Conservation (phyloP, 1,284 basidiomycete genomes). For the Cutaneotrichosporon curvatum region DNA sequence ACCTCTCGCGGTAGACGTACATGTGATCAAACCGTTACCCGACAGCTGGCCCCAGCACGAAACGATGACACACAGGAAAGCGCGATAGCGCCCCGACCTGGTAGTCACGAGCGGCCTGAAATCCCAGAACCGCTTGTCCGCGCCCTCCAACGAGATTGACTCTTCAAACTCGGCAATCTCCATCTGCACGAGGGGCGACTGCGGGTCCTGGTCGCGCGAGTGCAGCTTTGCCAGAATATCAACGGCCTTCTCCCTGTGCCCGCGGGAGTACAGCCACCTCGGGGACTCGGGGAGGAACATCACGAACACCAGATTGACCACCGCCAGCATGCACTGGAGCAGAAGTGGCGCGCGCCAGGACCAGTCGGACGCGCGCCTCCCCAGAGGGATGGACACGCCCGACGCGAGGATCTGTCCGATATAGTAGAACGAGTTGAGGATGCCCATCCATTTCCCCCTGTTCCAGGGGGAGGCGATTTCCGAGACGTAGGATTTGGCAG, state of each 20-base stretch:
- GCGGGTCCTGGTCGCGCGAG: conserved; percentile 48
- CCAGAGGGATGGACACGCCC: conserved; percentile 55
- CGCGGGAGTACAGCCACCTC: conserved; percentile 46
- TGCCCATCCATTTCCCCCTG: conserved; percentile 48
- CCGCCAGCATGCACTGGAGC: conserved; percentile 50
- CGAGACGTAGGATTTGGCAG: conserved; percentile 52
- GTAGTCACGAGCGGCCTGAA: conserved; percentile 52
- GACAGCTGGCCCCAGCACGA: conserved; percentile 27
- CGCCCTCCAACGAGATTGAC: conserved; percentile 42
- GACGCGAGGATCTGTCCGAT: conserved; percentile 51
- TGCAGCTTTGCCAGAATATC: conserved; percentile 42
- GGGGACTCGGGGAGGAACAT: conserved; percentile 46
- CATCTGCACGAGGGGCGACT: conserved; percentile 52
- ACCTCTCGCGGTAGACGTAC: neutral
- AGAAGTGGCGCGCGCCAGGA: conserved; percentile 54
- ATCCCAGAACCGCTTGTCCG: conserved; percentile 51
- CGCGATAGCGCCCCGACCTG: conserved; percentile 50
- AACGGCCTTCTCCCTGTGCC: conserved; percentile 14
- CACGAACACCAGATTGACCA: conserved; percentile 50
- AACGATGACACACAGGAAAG: conserved; percentile 50
- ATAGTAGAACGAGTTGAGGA: neutral
- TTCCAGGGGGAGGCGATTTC: conserved; percentile 52
- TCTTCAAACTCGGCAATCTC: conserved; percentile 55
- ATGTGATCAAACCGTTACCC: conserved; percentile 44
- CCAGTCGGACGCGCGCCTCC: conserved; percentile 46